These are phyloP conservation scores for Tulasnella sp. DNA, from an alignment of 768 basidiomycete species.

Conservation along the genomic window DNA sequence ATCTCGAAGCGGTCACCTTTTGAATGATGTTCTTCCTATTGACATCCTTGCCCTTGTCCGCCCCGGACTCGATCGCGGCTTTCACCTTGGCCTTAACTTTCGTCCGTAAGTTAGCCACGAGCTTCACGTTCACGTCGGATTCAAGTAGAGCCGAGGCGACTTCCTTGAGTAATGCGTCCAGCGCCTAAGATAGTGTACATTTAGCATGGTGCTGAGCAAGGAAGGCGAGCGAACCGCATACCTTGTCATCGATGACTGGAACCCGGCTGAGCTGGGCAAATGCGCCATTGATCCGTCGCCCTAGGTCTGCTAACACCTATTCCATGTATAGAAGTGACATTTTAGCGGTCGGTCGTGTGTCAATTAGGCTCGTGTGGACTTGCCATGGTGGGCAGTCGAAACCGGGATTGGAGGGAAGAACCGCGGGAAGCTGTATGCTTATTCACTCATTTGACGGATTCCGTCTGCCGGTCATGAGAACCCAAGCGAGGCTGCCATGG, in stretches of 20 bases:
- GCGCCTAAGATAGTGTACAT: slow-evolving; percentile 42
- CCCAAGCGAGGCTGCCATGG: too few relatives aligned
- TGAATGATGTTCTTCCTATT: slow-evolving; percentile 85
- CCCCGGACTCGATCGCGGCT: slow-evolving; percentile 53
- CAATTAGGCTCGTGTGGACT: background rate
- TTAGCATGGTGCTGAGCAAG: background rate
- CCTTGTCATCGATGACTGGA: slow-evolving; percentile 86
- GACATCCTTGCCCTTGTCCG: slow-evolving; percentile 63
- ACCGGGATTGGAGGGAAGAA: background rate
- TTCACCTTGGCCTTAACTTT: slow-evolving; percentile 90
- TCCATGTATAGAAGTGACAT: slow-evolving; percentile 16
- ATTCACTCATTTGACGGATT: background rate
- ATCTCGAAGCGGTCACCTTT: slow-evolving; percentile 42
- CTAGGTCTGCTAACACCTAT: slow-evolving; percentile 96
- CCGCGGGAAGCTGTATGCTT: background rate
- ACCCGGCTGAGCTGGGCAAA: slow-evolving; percentile 80
- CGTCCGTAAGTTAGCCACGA: slow-evolving; percentile 74
- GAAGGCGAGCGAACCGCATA: slow-evolving; percentile 24
- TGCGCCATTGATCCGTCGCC: slow-evolving; percentile 86
- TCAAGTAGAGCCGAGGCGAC: slow-evolving; percentile 89
- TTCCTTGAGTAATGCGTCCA: slow-evolving; percentile 90
- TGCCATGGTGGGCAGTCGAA: background rate
- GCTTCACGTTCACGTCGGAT: slow-evolving; percentile 96
- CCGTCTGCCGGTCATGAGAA: too few relatives aligned
- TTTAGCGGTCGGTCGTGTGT: background rate